Conservation (phyloP, 306 rosid genomes). For the Medicago truncatula region MtrunA17r5.0-ANR NC_053049.1:39350501-39351000, state of each 20-base stretch:
- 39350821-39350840: conserved; percentile 69
- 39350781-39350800: conserved; percentile 27
- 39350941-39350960: conserved; percentile 94
- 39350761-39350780: conserved; percentile 15
- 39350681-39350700: background rate
- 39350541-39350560: background rate
- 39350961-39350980: conserved; percentile 71
- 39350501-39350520: background rate
- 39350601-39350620: conserved; percentile 21
- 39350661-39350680: background rate
- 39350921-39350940: conserved; percentile 88
- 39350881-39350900: conserved; percentile 48
- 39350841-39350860: conserved; percentile 63
- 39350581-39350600: conserved; percentile 4
- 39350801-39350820: conserved; percentile 62
- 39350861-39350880: conserved; percentile 54
- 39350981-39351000: conserved; percentile 62
- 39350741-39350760: conserved; percentile 20
- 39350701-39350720: conserved; percentile 20
- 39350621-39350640: background rate
- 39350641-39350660: background rate
- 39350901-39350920: conserved; percentile 78
- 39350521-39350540: background rate
- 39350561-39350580: conserved; percentile 19
- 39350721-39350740: conserved; percentile 28